Conservation (phyloP, 305 asterid genomes). For the Striga hermonthica region DNA sequence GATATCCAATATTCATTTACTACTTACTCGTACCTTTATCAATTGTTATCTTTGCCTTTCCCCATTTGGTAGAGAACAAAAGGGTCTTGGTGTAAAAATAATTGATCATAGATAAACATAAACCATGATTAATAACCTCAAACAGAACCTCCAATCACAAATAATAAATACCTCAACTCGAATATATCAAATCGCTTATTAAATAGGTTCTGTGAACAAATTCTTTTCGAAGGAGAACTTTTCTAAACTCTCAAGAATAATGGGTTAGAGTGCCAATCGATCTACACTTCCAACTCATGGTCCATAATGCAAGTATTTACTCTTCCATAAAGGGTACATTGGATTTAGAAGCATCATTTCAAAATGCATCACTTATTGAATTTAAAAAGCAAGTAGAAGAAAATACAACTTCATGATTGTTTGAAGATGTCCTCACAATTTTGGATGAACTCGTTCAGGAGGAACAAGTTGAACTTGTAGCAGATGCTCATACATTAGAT, state of each 20-base stretch:
- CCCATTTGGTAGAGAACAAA: background rate
- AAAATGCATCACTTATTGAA: background rate
- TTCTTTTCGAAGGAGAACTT: background rate
- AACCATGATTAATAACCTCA: too few species aligned
- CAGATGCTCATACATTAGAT: constrained; percentile 77
- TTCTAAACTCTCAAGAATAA: background rate
- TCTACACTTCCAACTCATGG: background rate
- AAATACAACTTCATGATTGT: background rate
- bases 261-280: background rate
- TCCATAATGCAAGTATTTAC: background rate
- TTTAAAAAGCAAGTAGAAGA: background rate
- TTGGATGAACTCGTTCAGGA: constrained; percentile 70
- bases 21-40: background rate
- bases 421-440: constrained; percentile 55
- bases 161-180: background rate
- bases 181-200: background rate
- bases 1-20: too few species aligned
- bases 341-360: background rate
- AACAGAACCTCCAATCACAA: background rate
- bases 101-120: background rate
- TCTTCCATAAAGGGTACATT: background rate
- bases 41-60: background rate
- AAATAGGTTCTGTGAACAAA: background rate
- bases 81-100: background rate
- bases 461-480: constrained; percentile 75